A percentile compares a stretch with the other conserved stretches of the same genome.
phyloP scores from a whole-genome alignment of 306 rosid genomes.

The Pueraria montana region DNA sequence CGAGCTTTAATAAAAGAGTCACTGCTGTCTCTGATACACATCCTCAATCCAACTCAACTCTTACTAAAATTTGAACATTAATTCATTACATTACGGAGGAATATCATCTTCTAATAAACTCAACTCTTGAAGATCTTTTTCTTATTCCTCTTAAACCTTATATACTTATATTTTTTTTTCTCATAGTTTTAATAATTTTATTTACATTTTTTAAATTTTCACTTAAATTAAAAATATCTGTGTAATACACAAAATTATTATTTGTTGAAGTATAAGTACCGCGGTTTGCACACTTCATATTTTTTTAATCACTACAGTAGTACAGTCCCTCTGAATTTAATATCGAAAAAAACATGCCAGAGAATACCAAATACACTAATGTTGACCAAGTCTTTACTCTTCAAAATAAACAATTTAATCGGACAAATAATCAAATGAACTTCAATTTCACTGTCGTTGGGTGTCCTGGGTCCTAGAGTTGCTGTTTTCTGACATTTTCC shows the following conservation, averaged over 20 bases:
- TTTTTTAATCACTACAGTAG: background rate
- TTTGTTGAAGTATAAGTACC: background rate
- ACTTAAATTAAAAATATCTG: background rate
- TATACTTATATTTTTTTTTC: too few relatives aligned
- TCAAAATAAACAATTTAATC: conserved; percentile 19
- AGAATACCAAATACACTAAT: background rate
- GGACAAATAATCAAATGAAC: background rate
- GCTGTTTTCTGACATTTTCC: background rate
- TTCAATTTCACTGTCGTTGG: background rate
- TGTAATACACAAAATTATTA: background rate
- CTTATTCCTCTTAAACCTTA: too few relatives aligned
- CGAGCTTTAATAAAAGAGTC: too few relatives aligned
- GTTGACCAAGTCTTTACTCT: conserved; percentile 31
- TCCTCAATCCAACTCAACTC: too few relatives aligned
- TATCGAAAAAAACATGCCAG: background rate
- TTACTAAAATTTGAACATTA: too few relatives aligned
- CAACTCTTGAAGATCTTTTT: too few relatives aligned
- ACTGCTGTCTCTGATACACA: too few relatives aligned
- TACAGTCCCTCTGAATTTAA: background rate
- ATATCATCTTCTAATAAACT: too few relatives aligned
- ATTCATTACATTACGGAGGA: too few relatives aligned
- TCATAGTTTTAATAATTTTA: too few relatives aligned
- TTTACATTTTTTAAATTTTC: background rate
- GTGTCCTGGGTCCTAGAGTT: background rate
- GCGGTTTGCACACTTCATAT: background rate